phyloP scores from a whole-genome alignment of 1,284 basidiomycete genomes.

The Malassezia japonica region DNA sequence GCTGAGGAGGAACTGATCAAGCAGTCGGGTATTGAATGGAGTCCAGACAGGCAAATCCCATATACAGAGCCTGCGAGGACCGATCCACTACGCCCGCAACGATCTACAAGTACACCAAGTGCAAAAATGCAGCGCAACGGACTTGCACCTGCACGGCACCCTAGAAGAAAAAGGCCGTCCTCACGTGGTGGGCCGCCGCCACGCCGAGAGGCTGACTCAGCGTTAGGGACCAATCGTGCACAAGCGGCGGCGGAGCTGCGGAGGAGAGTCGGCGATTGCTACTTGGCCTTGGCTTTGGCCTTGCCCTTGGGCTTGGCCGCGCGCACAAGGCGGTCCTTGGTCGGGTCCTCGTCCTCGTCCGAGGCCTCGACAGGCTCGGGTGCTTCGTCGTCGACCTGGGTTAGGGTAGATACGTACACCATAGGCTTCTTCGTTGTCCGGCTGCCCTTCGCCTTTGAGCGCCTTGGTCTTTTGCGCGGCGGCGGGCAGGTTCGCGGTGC shows the following conservation, averaged over 20 bases:
- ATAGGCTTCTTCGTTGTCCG: conserved; percentile 16
- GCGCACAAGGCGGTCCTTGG: conserved; percentile 12
- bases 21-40: too few species aligned
- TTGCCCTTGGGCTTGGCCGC: conserved; percentile 2
- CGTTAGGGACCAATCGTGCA: too few species aligned
- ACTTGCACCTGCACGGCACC: background rate
- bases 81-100: too few species aligned
- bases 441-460: conserved; percentile 6
- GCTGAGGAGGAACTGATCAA: too few species aligned
- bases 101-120: too few species aligned
- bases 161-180: conserved; percentile 5
- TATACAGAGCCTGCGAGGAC: background rate
- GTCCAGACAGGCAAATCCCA: background rate
- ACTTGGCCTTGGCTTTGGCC: conserved; percentile 1
- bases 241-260: too few species aligned
- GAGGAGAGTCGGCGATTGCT: too few species aligned
- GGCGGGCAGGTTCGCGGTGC: background rate
- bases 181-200: background rate
- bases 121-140: background rate
- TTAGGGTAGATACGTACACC: conserved; percentile 6
- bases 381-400: conserved; percentile 13
- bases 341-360: conserved; percentile 1
- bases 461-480: conserved; percentile 1
- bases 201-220: conserved; percentile 3
- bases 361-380: background rate